A percentile compares a stretch with the other conserved stretches of the same genome.
Evolutionary conservation across 805 yeast species (phyloP).

Genomic region (Priceomyces haplophilus): DNA sequence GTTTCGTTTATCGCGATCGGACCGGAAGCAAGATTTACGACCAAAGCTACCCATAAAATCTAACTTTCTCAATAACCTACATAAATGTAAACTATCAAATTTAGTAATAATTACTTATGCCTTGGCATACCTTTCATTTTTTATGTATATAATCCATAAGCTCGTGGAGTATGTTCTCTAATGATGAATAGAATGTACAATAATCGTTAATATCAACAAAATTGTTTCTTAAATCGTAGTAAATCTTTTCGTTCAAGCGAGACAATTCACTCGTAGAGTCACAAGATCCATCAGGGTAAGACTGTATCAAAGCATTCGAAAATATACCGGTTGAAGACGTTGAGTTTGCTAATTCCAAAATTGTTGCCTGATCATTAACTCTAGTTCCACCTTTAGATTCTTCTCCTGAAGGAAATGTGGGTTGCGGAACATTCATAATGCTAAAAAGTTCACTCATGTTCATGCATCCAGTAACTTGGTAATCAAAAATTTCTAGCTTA

Average conservation of each 20-base stretch:
- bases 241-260: slow-evolving; percentile 36
- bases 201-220: slow-evolving; percentile 44
- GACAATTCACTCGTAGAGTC: slow-evolving; percentile 22
- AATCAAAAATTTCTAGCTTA: slow-evolving; percentile 37
- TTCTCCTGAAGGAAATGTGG: slow-evolving; percentile 11
- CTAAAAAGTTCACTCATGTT: slow-evolving; percentile 41
- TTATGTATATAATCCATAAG: slow-evolving; percentile 35
- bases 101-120: too few relatives aligned
- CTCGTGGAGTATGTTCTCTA: slow-evolving; percentile 39
- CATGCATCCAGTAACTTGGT: slow-evolving; percentile 37
- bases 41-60: too few relatives aligned
- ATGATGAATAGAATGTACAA: slow-evolving; percentile 41
- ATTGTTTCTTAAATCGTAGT: slow-evolving; percentile 40
- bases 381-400: not conserved
- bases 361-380: not conserved
- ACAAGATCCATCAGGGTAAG: not conserved
- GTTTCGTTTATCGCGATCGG: too few relatives aligned
- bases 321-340: not conserved
- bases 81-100: too few relatives aligned
- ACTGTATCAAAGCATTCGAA: not conserved
- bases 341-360: slow-evolving; percentile 2
- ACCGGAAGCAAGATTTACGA: too few relatives aligned
- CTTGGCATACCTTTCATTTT: slow-evolving; percentile 1
- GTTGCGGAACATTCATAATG: slow-evolving; percentile 44
- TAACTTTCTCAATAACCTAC: too few relatives aligned